These are phyloP conservation scores for Eudorina sp. DNA, from an alignment of 139 green algal genomes.

Conservation along the genomic window DNA sequence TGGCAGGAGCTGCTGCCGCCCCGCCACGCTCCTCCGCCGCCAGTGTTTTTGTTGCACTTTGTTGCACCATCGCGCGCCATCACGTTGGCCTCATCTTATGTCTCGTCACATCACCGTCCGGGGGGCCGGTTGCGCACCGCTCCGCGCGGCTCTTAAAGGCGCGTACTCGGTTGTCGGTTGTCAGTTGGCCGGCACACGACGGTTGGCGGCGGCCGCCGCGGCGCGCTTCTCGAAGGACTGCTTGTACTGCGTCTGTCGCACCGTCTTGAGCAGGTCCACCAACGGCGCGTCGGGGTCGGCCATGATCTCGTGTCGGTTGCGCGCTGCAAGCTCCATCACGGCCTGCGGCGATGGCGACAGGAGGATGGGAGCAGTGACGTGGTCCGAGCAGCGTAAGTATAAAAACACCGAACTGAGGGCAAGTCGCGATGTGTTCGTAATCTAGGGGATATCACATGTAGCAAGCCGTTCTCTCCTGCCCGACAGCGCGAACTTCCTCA, in stretches of 20 bases:
- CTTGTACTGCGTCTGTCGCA: slow-evolving; percentile 21
- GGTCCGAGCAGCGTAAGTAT: neutral
- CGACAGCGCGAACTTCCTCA: neutral
- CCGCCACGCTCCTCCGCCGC: no score
- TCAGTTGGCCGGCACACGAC: neutral
- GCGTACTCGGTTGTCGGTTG: no score
- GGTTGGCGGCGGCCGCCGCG: neutral
- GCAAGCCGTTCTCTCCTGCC: neutral
- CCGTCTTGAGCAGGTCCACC: neutral
- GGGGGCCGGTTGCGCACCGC: no score
- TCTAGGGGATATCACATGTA: neutral
- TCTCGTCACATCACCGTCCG: no score
- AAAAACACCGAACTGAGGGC: neutral
- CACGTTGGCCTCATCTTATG: no score
- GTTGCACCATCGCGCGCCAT: no score
- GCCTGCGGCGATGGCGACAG: neutral
- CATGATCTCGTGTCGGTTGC: slow-evolving; percentile 14
- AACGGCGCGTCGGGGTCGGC: slow-evolving; percentile 21
- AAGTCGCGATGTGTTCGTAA: neutral
- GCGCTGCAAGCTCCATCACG: neutral
- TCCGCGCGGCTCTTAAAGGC: no score
- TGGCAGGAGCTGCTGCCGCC: no score
- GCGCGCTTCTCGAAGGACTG: slow-evolving; percentile 16
- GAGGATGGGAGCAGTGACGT: neutral
- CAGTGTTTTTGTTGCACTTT: no score